phyloP scores from a whole-genome alignment of 345 rosid genomes.

The Gynandropsis gynandra region DNA sequence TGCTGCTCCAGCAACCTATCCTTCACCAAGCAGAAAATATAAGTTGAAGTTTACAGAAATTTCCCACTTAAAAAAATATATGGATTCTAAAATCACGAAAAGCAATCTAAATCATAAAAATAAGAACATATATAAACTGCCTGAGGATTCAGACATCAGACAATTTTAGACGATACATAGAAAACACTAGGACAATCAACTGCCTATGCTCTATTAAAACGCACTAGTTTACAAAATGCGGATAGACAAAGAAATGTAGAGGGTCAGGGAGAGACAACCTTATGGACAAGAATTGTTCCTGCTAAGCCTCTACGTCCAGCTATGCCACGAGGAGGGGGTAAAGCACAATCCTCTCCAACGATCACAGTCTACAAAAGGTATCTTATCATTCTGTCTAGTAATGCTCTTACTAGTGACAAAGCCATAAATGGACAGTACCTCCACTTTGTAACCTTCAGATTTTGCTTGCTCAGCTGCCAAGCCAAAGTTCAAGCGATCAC shows the following conservation, averaged over 20 bases:
- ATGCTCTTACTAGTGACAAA: slow-evolving; percentile 1
- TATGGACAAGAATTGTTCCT: slow-evolving; percentile 83
- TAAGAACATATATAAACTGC: slow-evolving; percentile 8
- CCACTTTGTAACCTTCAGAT: slow-evolving; percentile 92
- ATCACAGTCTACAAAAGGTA: slow-evolving; percentile 56
- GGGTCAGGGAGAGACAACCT: slow-evolving; percentile 42
- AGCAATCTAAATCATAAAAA: background rate
- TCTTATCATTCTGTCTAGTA: slow-evolving; percentile 6
- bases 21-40: slow-evolving; percentile 23
- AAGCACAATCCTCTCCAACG: slow-evolving; percentile 96
- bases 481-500: slow-evolving; percentile 95
- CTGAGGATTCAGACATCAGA: slow-evolving; percentile 10
- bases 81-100: slow-evolving; percentile 1
- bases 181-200: background rate
- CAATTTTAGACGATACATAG: slow-evolving; percentile 4
- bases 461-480: slow-evolving; percentile 99
- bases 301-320: slow-evolving; percentile 94
- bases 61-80: background rate
- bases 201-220: background rate
- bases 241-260: background rate
- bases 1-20: slow-evolving; percentile 91
- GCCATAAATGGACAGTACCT: slow-evolving; percentile 39
- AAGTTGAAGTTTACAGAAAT: slow-evolving; percentile 5
- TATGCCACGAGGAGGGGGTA: slow-evolving; percentile 89
- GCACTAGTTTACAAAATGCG: background rate